Conservation (phyloP, 2,329 filamentous ascomycete genomes). For the Trichoderma koningii region DNA sequence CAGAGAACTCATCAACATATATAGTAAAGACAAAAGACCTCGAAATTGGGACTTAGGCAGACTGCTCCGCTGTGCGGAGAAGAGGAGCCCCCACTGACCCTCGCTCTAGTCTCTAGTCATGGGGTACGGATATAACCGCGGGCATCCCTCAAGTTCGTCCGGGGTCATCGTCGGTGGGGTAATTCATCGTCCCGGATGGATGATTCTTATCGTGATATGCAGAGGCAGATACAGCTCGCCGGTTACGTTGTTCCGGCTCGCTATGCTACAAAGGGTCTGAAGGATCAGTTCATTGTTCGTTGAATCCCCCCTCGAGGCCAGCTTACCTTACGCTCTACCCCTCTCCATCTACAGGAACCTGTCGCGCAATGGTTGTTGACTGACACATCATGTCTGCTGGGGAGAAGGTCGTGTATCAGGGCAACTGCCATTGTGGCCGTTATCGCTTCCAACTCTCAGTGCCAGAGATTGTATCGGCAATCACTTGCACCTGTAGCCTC, state of each 20-base stretch:
- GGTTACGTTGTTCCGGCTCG: neutral
- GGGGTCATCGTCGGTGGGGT: no score
- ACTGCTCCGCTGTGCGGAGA: slow-evolving; percentile 17
- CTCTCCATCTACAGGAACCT: neutral
- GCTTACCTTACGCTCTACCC: neutral
- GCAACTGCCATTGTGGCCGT: slow-evolving; percentile 39
- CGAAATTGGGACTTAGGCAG: neutral
- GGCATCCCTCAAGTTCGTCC: neutral
- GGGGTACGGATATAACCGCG: neutral
- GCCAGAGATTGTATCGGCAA: slow-evolving; percentile 18
- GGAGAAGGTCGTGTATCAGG: slow-evolving; percentile 20
- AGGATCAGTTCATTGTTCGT: no score
- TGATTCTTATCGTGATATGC: neutral
- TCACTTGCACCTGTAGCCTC: slow-evolving; percentile 34
- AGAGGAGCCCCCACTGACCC: slow-evolving; percentile 12
- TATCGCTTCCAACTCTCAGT: slow-evolving; percentile 34
- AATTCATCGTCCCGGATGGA: no score
- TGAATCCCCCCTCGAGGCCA: neutral
- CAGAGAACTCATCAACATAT: neutral
- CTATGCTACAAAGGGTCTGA: neutral
- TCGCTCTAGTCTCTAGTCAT: slow-evolving; percentile 9
- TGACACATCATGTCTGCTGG: neutral
- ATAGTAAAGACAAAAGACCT: neutral
- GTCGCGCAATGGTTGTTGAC: neutral
- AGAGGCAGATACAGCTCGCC: no score